These are phyloP conservation scores for Pneumocystis jirovecii DNA, from an alignment of 1,139 yeast species.

Conservation along the genomic window DNA sequence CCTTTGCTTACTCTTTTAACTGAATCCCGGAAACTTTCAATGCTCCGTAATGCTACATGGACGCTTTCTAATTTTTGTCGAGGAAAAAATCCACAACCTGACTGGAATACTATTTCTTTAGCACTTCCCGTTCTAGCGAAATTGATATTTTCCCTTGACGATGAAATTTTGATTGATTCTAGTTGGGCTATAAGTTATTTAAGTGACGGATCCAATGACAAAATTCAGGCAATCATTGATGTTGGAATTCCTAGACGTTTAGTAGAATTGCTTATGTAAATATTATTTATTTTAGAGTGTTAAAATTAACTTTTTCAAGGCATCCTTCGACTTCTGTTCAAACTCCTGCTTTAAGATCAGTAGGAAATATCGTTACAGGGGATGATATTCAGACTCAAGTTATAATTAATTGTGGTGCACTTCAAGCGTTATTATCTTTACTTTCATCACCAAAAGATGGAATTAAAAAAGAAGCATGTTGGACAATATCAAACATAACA, in stretches of 20 bases:
- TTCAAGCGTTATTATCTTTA: slow-evolving; percentile 69
- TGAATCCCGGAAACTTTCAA: slow-evolving; percentile 59
- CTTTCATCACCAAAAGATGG: slow-evolving; percentile 78
- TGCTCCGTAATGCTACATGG: slow-evolving; percentile 96
- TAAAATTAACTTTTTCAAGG: neutral
- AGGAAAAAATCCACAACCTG: slow-evolving; percentile 92
- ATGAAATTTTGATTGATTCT: slow-evolving; percentile 89
- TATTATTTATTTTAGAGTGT: neutral
- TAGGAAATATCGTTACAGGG: slow-evolving; percentile 96
- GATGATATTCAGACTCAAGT: slow-evolving; percentile 90
- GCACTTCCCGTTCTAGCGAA: slow-evolving; percentile 89
- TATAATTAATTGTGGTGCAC: slow-evolving; percentile 83
- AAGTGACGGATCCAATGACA: slow-evolving; percentile 82
- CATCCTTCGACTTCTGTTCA: slow-evolving; percentile 79
- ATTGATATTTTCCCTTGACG: slow-evolving; percentile 76
- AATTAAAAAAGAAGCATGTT: slow-evolving; percentile 91
- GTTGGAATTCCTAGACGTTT: slow-evolving; percentile 89
- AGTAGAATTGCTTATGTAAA: slow-evolving; percentile 47
- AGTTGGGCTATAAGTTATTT: slow-evolving; percentile 97
- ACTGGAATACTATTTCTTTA: slow-evolving; percentile 68
- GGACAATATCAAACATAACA: slow-evolving; percentile 95
- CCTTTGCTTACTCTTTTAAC: slow-evolving; percentile 71
- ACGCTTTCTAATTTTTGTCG: slow-evolving; percentile 91
- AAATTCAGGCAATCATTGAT: slow-evolving; percentile 93
- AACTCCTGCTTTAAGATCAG: slow-evolving; percentile 93